These are phyloP conservation scores for Desmodesmus armatus DNA, from an alignment of 139 green algal genomes.

Conservation along the genomic window DNA sequence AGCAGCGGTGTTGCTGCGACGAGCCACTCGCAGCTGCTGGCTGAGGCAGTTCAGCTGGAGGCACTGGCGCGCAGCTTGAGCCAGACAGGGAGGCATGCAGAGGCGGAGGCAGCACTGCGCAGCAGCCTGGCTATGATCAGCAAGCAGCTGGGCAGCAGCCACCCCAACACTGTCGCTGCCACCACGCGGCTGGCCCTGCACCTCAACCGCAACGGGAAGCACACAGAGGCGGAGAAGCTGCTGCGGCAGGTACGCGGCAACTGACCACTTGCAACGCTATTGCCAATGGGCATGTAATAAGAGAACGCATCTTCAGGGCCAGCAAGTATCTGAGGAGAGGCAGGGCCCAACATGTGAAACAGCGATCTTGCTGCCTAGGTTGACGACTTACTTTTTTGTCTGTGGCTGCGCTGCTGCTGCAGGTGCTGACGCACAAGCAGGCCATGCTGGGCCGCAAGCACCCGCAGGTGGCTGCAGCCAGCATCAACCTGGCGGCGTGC, in stretches of 20 bases:
- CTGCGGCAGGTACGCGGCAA: too few relatives aligned
- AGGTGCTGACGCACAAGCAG: constrained; percentile 32
- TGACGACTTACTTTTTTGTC: too few relatives aligned
- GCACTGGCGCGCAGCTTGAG: not conserved
- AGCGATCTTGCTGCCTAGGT: too few relatives aligned
- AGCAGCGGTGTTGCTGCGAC: not conserved
- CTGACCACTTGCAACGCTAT: too few relatives aligned
- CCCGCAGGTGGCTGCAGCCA: constrained; percentile 13
- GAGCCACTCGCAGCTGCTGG: constrained; percentile 36
- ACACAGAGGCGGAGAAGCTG: constrained; percentile 35
- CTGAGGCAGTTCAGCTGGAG: constrained; percentile 15
- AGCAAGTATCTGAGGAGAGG: too few relatives aligned
- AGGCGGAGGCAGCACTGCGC: constrained; percentile 3
- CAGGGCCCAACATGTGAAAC: too few relatives aligned
- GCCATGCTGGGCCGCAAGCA: constrained; percentile 34
- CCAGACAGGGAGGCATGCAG: constrained; percentile 1
- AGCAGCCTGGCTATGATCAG: constrained; percentile 6
- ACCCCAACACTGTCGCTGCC: constrained; percentile 30
- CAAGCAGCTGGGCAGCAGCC: constrained; percentile 1
- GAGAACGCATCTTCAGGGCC: too few relatives aligned
- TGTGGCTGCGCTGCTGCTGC: constrained; percentile 34
- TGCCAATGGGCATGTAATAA: too few relatives aligned
- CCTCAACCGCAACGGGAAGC: constrained; percentile 13
- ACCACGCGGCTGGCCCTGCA: constrained; percentile 7
- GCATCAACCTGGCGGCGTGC: constrained; percentile 29